Evolutionary conservation across 257 asterid genomes (phyloP), one percentile per base, ranked within the genome.

Genomic region (Petunia axillaris): DNA sequence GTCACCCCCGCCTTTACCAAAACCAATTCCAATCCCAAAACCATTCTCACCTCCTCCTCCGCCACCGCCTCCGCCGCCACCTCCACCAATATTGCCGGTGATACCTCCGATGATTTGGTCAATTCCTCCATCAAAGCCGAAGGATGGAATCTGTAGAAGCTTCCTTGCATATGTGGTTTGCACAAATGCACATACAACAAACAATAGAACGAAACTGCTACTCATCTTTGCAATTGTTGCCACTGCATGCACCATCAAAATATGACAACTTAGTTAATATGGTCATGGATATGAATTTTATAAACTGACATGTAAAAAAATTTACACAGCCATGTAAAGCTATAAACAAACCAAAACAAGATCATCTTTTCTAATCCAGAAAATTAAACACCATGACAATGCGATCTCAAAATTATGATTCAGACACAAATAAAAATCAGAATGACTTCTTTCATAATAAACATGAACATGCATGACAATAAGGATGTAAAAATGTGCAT

Each of bases 111-210:
- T 50, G 50, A 73, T 11, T 13, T 73, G 41, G 2, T 73, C 78
- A 6, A 73, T 15, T 73, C 63, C 78, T 73, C 63, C 78, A 8
- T 5, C 35, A 3, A 73, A 11, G 14, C 35, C 62, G 35, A 6
- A 44, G 62, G 78, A 36, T 50, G 46, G 62, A 50, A 73, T 35
- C 60, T 73, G 78, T 5, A 73, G 62, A 73, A 73, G 63, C 62
- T 73, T 73, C 78, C 78, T 50, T 36, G 78, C 78, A 73, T 10
- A 36, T 6, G 62, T 50, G 10, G 78, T 57, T 50, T 73, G 78
- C 78, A 36, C 46, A 58, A 50, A 4, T 35, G 10, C 36, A 73
- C 78, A 73, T 46, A 35, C 46, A 73, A 36, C 46, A 73, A 50
- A 73, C 36, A 73, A 73, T 6, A 50, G 1, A 36, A 50, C 57